Evolutionary conservation across 176 grass and related monocot species (phyloP).

Genomic region (Oryza officinalis): DNA sequence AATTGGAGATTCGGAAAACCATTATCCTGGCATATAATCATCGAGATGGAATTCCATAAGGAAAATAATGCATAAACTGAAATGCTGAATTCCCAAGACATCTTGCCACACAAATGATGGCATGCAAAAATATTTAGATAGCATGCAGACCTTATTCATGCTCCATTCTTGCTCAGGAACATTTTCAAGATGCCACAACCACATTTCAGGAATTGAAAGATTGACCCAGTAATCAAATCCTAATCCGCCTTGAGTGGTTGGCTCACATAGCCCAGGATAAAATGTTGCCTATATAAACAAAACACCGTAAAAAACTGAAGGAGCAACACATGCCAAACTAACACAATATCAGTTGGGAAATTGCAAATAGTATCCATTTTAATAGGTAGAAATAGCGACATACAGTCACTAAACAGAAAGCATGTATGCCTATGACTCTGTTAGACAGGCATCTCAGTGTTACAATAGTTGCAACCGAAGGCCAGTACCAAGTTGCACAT

Average conservation of each 20-base stretch:
- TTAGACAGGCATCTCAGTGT: not conserved
- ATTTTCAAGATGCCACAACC: constrained; percentile 96
- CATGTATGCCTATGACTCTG: not conserved
- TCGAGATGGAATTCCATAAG: not conserved
- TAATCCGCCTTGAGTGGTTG: constrained; percentile 85
- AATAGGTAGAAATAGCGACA: not conserved
- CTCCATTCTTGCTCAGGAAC: constrained; percentile 84
- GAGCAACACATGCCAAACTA: not conserved
- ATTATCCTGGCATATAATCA: not conserved
- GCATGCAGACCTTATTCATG: constrained; percentile 77
- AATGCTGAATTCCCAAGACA: not conserved
- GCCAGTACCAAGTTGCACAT: not conserved
- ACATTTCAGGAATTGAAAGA: constrained; percentile 91
- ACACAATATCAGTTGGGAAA: constrained; percentile 6
- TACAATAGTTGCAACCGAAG: constrained; percentile 18
- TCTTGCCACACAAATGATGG: not conserved
- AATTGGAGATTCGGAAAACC: not conserved
- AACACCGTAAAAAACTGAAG: constrained; percentile 29
- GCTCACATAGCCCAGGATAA: constrained; percentile 95
- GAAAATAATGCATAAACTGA: not conserved
- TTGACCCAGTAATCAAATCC: constrained; percentile 95
- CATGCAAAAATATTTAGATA: not conserved
- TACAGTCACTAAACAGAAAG: not conserved
- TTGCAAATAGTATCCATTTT: constrained; percentile 17
- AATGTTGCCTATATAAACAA: constrained; percentile 65